Evolutionary conservation across 495 filamentous ascomycete genomes (phyloP).

Genomic region (Aspergillus nanangensis): DNA sequence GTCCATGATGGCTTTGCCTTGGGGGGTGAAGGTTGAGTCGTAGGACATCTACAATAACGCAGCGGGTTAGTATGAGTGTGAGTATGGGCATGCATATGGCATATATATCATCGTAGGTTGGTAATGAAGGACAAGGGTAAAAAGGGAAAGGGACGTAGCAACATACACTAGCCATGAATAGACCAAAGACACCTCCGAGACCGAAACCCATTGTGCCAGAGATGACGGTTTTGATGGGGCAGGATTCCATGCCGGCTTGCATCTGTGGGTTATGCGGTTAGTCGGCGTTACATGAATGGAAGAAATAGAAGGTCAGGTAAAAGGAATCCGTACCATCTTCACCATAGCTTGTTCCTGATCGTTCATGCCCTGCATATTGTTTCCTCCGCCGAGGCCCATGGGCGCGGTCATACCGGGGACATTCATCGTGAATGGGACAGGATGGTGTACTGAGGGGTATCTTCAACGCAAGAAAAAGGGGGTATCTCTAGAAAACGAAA

Average conservation of each 20-base stretch:
- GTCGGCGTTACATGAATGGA: not conserved
- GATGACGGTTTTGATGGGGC: conserved; percentile 76
- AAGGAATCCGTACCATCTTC: conserved; percentile 39
- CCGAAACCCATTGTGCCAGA: conserved; percentile 85
- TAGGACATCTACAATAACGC: conserved; percentile 89
- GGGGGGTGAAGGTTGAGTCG: conserved; percentile 71
- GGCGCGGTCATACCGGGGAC: conserved; percentile 37
- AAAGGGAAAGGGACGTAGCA: not conserved
- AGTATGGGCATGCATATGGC: too few species aligned
- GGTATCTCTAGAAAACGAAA: not conserved
- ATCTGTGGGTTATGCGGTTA: conserved; percentile 47
- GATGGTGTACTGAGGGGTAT: too few species aligned
- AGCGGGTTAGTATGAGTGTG: too few species aligned
- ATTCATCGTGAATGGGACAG: conserved; percentile 37
- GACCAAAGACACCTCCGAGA: conserved; percentile 84
- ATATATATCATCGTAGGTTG: too few species aligned
- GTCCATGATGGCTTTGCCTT: conserved; percentile 56
- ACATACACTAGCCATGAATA: conserved; percentile 91
- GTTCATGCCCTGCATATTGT: conserved; percentile 37
- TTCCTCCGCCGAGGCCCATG: conserved; percentile 21
- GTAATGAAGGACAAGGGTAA: conserved; percentile 1
- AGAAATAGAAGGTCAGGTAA: not conserved
- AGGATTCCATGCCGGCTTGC: conserved; percentile 81
- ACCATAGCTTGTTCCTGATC: conserved; percentile 52
- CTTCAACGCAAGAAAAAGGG: too few species aligned